Evolutionary conservation across 129 eudicot genomes (phyloP), one percentile per base, ranked within the genome.

Genomic region (Escallonia herrerae): DNA sequence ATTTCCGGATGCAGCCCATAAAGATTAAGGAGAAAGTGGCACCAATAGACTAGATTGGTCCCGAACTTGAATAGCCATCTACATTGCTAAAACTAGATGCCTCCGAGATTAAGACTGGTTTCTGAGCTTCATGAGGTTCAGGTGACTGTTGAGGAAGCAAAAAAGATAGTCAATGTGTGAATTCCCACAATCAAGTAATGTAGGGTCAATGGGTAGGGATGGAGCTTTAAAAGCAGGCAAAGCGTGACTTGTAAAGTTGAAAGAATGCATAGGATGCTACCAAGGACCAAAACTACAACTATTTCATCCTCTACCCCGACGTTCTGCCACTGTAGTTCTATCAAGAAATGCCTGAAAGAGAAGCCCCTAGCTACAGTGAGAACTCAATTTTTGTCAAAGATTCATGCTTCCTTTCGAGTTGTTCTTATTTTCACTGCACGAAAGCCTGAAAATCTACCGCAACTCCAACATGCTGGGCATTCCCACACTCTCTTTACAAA

Each of bases 401-500:
- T 10, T 4, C 8, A 4, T 40, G 0, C 49, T 60, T 7, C 14
- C 10, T 33, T 0, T 38, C 4, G 63, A 58, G 3, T 13, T 42
- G 61, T 57, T 22, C 7, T 5, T 15, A 57, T 4, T 57, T 37
- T 57, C 42, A 57, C 49, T 15, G 13, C 64, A 40, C 33, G 12
- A 60, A 60, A 60, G 64, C 14, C 47, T 40, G 14, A 60, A 60
- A 42, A 7, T 6, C 8, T 0, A 13, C 15, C 48, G 4, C 64
- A 41, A 41, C 64, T 60, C 64, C 60, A 66, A 66, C 45, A 47
- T 51, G 58, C 12, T n/a, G 46, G 22, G 48, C 43, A 49, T 7
- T 6, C 7, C 8, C 51, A 8, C 50, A 4, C 15, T 43, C 43
- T 8, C 56, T 33, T 9, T 45, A n/a, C 33, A 15, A 11, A 44